Evolutionary conservation across 306 rosid species (phyloP).

Genomic region (Rosa chinensis): DNA sequence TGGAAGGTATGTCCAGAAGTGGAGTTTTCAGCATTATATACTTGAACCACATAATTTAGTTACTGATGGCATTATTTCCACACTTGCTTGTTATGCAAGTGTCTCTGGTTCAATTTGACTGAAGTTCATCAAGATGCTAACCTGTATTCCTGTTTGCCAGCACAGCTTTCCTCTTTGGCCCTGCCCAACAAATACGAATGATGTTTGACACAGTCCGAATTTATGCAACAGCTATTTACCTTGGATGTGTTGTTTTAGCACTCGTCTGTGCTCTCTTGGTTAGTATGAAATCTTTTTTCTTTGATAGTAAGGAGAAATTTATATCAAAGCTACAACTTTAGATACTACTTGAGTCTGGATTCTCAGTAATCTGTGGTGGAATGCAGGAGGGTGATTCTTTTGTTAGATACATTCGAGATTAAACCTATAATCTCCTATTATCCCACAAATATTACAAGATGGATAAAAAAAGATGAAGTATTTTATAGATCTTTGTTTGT

Average conservation of each 20-base stretch:
- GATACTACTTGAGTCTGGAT: slow-evolving; percentile 9
- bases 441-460: neutral
- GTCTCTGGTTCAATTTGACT: slow-evolving; percentile 16
- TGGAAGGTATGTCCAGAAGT: slow-evolving; percentile 72
- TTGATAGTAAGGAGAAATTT: neutral
- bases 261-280: slow-evolving; percentile 93
- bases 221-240: slow-evolving; percentile 76
- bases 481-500: too few species aligned
- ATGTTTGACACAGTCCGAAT: slow-evolving; percentile 86
- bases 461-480: neutral
- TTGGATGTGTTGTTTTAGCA: slow-evolving; percentile 82
- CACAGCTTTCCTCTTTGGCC: slow-evolving; percentile 93
- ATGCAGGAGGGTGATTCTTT: neutral
- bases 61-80: neutral
- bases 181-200: slow-evolving; percentile 64
- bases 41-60: neutral
- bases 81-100: neutral
- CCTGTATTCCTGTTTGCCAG: slow-evolving; percentile 59
- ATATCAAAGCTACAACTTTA: neutral
- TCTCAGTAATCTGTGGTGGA: neutral
- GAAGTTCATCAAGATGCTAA: slow-evolving; percentile 16
- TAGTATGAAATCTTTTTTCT: slow-evolving; percentile 27
- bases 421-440: neutral
- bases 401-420: neutral
- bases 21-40: neutral